phyloP scores from a whole-genome alignment of 805 yeast species.

The Suhomyces pyralidae region DNA sequence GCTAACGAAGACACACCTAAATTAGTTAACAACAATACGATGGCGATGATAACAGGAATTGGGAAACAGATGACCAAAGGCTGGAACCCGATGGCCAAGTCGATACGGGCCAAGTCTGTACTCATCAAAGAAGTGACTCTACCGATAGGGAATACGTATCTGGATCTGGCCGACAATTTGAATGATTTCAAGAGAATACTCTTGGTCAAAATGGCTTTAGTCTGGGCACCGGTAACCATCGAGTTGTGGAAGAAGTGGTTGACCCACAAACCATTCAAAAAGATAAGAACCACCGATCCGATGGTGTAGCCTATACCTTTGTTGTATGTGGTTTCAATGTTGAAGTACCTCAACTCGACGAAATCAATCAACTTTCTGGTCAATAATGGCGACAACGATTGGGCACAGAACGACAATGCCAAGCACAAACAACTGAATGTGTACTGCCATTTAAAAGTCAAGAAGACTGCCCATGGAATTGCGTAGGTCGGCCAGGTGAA shows the following conservation, averaged over 20 bases:
- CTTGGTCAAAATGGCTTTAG: constrained; percentile 40
- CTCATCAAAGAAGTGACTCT: constrained; percentile 40
- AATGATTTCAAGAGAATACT: constrained; percentile 39
- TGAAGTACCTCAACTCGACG: constrained; percentile 51
- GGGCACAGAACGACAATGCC: constrained; percentile 44
- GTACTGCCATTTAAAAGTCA: constrained; percentile 49
- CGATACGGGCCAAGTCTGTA: constrained; percentile 43
- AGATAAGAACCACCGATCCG: constrained; percentile 59
- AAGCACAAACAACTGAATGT: constrained; percentile 39
- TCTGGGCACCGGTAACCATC: constrained; percentile 42
- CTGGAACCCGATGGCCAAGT: constrained; percentile 43
- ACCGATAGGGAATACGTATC: constrained; percentile 36
- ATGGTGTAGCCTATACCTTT: constrained; percentile 75
- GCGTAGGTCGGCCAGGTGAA: constrained; percentile 40
- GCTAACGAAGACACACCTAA: constrained; percentile 40
- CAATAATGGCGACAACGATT: constrained; percentile 63
- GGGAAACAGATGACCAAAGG: constrained; percentile 43
- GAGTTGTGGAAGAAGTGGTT: constrained; percentile 43
- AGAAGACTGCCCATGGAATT: constrained; percentile 45
- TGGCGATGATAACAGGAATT: constrained; percentile 39
- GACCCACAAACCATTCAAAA: constrained; percentile 35
- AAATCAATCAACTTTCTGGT: constrained; percentile 62
- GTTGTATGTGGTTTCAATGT: constrained; percentile 42
- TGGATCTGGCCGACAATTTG: constrained; percentile 31
- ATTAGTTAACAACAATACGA: constrained; percentile 32